Evolutionary conservation across 305 asterid genomes (phyloP).

Genomic region (Ilex paraguariensis): DNA sequence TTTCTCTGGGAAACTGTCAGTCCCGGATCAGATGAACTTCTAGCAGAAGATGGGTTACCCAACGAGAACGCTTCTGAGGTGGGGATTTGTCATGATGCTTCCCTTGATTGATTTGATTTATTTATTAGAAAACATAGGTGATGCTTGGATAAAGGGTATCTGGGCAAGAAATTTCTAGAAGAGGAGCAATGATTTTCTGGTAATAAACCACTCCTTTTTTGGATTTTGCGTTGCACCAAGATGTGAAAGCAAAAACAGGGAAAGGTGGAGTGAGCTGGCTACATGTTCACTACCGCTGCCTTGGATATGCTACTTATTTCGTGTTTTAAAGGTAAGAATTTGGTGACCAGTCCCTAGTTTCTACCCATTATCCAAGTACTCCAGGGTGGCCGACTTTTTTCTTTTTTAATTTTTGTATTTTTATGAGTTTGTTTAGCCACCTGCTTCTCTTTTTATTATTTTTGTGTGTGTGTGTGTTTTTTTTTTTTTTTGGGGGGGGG

Average conservation of each 20-base stretch:
- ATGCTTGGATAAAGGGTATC: conserved; percentile 35
- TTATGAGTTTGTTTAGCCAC: neutral
- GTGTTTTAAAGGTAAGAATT: conserved; percentile 40
- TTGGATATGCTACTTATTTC: conserved; percentile 25
- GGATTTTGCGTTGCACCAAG: conserved; percentile 30
- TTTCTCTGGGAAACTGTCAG: conserved; percentile 61
- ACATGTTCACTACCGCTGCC: conserved; percentile 28
- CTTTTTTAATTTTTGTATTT: neutral
- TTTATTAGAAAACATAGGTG: conserved; percentile 27
- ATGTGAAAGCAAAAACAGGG: conserved; percentile 31
- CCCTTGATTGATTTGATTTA: conserved; percentile 37
- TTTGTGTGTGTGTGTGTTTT: conserved; percentile 5
- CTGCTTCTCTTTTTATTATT: neutral
- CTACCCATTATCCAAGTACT: conserved; percentile 23
- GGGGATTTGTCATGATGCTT: conserved; percentile 35
- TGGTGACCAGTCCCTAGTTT: conserved; percentile 22
- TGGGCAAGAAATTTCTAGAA: conserved; percentile 20
- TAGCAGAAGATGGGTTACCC: conserved; percentile 47
- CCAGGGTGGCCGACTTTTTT: conserved; percentile 4
- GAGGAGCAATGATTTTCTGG: conserved; percentile 30
- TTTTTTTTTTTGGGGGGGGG: no score
- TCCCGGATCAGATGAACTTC: conserved; percentile 53
- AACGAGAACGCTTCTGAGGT: conserved; percentile 45
- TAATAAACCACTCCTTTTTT: conserved; percentile 28
- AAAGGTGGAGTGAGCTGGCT: conserved; percentile 31